Percentiles rank a stretch among this genome's conserved stretches.
Conservation (phyloP, 768 basidiomycete species). For the button mushroom (Agaricus bisporus) region DNA sequence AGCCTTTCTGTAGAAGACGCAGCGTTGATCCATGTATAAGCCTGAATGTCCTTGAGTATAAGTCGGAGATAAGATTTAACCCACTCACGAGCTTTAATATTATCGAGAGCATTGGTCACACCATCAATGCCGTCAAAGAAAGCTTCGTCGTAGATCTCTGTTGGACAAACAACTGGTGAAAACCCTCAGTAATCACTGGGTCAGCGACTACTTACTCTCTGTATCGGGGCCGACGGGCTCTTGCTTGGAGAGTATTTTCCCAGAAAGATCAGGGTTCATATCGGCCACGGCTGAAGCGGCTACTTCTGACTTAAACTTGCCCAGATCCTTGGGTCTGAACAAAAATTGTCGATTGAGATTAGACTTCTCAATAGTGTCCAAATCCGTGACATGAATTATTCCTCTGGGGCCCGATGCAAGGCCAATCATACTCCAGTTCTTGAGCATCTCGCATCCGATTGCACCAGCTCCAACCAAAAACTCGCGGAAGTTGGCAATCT, state of each 20-base stretch:
- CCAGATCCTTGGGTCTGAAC: constrained; percentile 93
- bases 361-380: constrained; percentile 99
- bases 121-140: constrained; percentile 89
- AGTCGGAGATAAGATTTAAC: neutral
- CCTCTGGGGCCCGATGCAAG: constrained; percentile 76
- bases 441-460: constrained; percentile 99
- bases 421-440: constrained; percentile 99
- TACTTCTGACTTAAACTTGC: constrained; percentile 95
- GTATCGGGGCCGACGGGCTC: constrained; percentile 91
- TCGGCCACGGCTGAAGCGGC: constrained; percentile 86
- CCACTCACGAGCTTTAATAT: constrained; percentile 85
- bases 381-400: constrained; percentile 86
- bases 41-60: constrained; percentile 35
- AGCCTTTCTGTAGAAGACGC: constrained; percentile 94
- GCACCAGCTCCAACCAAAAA: constrained; percentile 99
- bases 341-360: constrained; percentile 98
- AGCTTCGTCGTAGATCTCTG: constrained; percentile 81
- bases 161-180: too few relatives aligned
- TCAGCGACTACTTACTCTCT: constrained; percentile 62
- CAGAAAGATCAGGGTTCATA: constrained; percentile 90
- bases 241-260: constrained; percentile 84
- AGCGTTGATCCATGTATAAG: constrained; percentile 97
- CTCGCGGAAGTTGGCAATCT: constrained; percentile 82
- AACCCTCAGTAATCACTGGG: neutral
- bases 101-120: constrained; percentile 97